Base-by-base conservation (phyloP, 192 early-diverging fungal species). In the Mortierella claussenii region DNA sequence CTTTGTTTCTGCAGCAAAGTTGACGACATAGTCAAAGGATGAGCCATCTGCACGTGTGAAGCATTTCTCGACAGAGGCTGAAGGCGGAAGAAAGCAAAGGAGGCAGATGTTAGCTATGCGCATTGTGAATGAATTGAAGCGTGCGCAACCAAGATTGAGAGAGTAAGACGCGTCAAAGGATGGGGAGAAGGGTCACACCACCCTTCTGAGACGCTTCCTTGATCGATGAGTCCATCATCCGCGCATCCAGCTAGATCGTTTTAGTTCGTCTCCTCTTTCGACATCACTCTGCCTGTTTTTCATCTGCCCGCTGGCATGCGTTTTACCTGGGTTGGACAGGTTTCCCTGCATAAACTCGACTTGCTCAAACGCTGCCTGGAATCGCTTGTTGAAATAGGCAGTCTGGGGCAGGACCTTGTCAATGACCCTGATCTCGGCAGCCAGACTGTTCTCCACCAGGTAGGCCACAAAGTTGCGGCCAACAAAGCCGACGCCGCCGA, bases 1-100 rank as follows among this genome's bases (percentile, higher is more conserved):
- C 69, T 97, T 97, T 52, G 90, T 93, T 78, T 98, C 97, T 20
- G 90, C 89, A n/a, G 95, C 97, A 69, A 94, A 86, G 81, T 98
- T 96, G 82, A 98, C 88, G 13, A 98, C 97, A 69, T 91, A 95
- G 82, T 98, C 97, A 81, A 90, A 98, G 33, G 81, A 66, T 2
- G 69, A 70, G 5, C 86, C 89, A 64, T 94, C 90, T 28, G 87
- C 83, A 33, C 84, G 80, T 15, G 83, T 83, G 79, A 94, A 97
- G 26, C 86, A 89, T 60, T 89, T 87, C 63, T 89, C 89, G 20
- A 92, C 83, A 9, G 89, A 85, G 32, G 85, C 94, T 95, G 58
- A 42, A 13, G 10, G 24, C 15, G 32, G 46, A 69, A 69, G 12
- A 17, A 51, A 42, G 26, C 45, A 59, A 53, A 50, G 32, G 55